phyloP scores from a whole-genome alignment of 2,329 filamentous ascomycete species.

The Hypoxylon sp. region DNA sequence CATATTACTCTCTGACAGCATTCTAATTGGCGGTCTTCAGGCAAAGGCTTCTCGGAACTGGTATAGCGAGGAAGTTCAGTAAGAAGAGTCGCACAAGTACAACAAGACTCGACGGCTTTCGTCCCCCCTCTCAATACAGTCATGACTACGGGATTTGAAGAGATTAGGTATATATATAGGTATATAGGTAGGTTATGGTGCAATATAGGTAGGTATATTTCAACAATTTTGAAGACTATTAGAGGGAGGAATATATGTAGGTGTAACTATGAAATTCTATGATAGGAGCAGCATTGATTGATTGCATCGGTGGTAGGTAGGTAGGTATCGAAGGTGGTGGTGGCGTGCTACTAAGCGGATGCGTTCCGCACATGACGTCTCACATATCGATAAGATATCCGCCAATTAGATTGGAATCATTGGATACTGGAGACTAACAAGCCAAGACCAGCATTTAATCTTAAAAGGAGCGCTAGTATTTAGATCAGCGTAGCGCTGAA shows the following conservation, averaged over 20 bases:
- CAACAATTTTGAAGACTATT: no score
- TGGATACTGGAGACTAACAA: no score
- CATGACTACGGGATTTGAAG: slow-evolving; percentile 26
- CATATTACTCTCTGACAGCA: slow-evolving; percentile 80
- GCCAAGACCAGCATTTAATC: no score
- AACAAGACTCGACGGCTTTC: slow-evolving; percentile 61
- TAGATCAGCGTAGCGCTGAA: no score
- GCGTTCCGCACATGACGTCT: slow-evolving; percentile 22
- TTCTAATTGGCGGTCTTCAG: slow-evolving; percentile 66
- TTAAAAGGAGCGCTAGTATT: no score
- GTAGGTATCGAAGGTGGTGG: not conserved
- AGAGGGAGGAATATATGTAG: no score
- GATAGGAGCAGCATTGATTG: no score
- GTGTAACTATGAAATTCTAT: no score
- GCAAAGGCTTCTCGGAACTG: slow-evolving; percentile 67
- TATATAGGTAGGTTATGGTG: slow-evolving; percentile 2
- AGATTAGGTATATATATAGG: no score
- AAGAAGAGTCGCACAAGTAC: slow-evolving; percentile 73
- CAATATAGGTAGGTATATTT: no score
- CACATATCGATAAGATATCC: slow-evolving; percentile 30
- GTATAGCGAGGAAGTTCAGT: slow-evolving; percentile 60
- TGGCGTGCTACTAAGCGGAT: slow-evolving; percentile 10
- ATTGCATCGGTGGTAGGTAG: no score
- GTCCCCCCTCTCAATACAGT: slow-evolving; percentile 32
- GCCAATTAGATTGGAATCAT: no score